phyloP scores from a whole-genome alignment of 768 basidiomycete species.

The Trametes meyenii region DNA sequence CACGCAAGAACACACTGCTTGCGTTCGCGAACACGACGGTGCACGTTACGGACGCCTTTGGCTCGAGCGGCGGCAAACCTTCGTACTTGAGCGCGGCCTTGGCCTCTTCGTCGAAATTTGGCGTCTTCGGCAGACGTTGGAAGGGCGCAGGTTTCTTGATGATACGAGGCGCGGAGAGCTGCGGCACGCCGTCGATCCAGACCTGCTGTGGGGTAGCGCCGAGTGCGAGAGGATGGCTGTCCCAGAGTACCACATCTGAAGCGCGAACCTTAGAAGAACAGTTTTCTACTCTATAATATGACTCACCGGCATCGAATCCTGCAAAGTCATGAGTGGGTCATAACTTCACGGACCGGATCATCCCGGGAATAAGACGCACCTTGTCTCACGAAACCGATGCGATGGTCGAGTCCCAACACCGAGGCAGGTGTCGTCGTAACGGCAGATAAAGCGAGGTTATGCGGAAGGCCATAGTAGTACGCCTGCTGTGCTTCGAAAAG shows the following conservation, averaged over 20 bases:
- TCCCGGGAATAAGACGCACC: slow-evolving; percentile 37
- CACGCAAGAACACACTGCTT: slow-evolving; percentile 46
- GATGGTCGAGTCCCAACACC: slow-evolving; percentile 55
- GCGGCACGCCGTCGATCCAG: slow-evolving; percentile 83
- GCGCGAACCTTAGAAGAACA: neutral
- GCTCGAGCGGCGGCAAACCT: slow-evolving; percentile 64
- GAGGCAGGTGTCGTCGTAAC: slow-evolving; percentile 74
- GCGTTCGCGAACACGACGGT: slow-evolving; percentile 71
- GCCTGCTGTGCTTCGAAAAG: slow-evolving; percentile 63
- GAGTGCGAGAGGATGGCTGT: slow-evolving; percentile 74
- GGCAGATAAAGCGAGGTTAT: slow-evolving; percentile 62
- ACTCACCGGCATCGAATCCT: slow-evolving; percentile 17
- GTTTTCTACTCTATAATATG: no score
- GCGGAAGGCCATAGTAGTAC: slow-evolving; percentile 68
- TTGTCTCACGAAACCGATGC: slow-evolving; percentile 57
- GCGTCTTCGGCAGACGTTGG: slow-evolving; percentile 57
- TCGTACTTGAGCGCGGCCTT: slow-evolving; percentile 57
- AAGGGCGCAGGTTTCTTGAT: slow-evolving; percentile 55
- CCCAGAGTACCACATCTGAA: slow-evolving; percentile 76
- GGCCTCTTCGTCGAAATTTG: slow-evolving; percentile 63
- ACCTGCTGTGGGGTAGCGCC: slow-evolving; percentile 83
- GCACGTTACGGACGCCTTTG: slow-evolving; percentile 36
- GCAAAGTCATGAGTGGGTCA: no score
- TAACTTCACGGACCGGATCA: no score
- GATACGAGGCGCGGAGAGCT: slow-evolving; percentile 52